These are phyloP conservation scores for Trichothecium roseum DNA, from an alignment of 2,329 filamentous ascomycete species.

Conservation along the genomic window DNA sequence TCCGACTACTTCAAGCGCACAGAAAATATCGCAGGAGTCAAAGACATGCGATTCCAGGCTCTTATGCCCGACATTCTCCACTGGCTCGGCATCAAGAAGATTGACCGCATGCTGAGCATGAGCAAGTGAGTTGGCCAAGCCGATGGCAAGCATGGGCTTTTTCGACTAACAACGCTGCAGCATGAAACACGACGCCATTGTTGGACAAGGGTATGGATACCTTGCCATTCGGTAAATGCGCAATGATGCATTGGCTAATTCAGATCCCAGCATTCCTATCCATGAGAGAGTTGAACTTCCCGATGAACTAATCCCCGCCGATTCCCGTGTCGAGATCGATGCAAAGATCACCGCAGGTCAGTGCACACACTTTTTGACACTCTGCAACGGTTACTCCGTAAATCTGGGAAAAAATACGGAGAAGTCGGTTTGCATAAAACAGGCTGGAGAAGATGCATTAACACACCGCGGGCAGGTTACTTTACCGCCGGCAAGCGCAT, in stretches of 20 bases:
- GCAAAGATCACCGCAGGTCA: conserved; percentile 92
- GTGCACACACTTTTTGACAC: conserved; percentile 15
- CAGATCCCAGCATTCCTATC: conserved; percentile 59
- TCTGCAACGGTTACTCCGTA: no score
- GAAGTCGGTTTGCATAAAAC: no score
- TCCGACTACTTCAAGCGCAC: conserved; percentile 94
- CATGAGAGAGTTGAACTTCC: conserved; percentile 85
- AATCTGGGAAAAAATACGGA: no score
- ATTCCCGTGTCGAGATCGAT: conserved; percentile 96
- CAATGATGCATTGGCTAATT: conserved; percentile 6
- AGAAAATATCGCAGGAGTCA: conserved; percentile 96
- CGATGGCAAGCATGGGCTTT: neutral
- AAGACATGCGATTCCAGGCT: conserved; percentile 95
- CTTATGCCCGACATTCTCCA: conserved; percentile 97
- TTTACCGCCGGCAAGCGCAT: conserved; percentile 85
- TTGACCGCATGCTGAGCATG: conserved; percentile 98
- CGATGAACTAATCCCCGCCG: conserved; percentile 85
- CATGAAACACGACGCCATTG: conserved; percentile 88
- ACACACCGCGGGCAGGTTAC: conserved; percentile 35
- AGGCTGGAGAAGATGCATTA: neutral
- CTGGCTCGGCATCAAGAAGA: conserved; percentile 97
- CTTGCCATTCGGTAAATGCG: conserved; percentile 12
- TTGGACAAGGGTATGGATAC: conserved; percentile 73
- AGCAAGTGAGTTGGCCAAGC: conserved; percentile 57
- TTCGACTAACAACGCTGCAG: conserved; percentile 30